Base-by-base conservation (phyloP, 2,329 filamentous ascomycete genomes). In the Simplicillium aogashimaense region DNA sequence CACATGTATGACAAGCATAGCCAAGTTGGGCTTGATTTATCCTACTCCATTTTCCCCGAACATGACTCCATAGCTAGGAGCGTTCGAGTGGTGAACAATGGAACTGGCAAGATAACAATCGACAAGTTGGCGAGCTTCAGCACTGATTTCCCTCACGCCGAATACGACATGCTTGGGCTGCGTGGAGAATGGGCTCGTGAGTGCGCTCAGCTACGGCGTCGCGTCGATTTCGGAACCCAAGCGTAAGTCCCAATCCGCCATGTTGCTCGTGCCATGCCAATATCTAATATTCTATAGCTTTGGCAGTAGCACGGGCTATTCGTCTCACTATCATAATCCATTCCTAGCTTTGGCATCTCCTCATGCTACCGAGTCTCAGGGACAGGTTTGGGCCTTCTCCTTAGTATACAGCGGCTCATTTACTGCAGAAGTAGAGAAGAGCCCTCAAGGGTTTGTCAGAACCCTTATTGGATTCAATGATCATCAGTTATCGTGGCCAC, bases 321-420 rank as follows among this genome's bases (percentile, higher is more conserved):
- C 77, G 0, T 81, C 76, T 0, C 76, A 81, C 47, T 59, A 76
- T 2, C 74, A 81, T 51, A 82, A 82, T 47, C 76, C 78, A 0
- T 82, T 82, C 58, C 62, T 81, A 14, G 66, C 74, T 0, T 56
- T 83, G 2, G 64, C 74, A 0, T 61, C 70, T 3, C 70, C 76
- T 0, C 62, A 61, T 1, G 75, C 77, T 0, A 82, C 77, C 1
- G 78, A 83, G 48, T 67, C 69, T 0, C 63, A 67, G 2, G 78
- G 78, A 2, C 69, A 80, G 30, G 76, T 72, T 10, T 82, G 75
- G 66, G 78, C 75, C 0, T 81, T 81, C 53, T 78, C 74, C 1
- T 65, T 82, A 2, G 61, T 83, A n/a, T 82, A 81, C 55, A 76
- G 75, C 0, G 78, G 78, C 2, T 81, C 76, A 1, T 81, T 81